phyloP scores from a whole-genome alignment of 106 monocot species.

The Platanthera zijinensis region DNA sequence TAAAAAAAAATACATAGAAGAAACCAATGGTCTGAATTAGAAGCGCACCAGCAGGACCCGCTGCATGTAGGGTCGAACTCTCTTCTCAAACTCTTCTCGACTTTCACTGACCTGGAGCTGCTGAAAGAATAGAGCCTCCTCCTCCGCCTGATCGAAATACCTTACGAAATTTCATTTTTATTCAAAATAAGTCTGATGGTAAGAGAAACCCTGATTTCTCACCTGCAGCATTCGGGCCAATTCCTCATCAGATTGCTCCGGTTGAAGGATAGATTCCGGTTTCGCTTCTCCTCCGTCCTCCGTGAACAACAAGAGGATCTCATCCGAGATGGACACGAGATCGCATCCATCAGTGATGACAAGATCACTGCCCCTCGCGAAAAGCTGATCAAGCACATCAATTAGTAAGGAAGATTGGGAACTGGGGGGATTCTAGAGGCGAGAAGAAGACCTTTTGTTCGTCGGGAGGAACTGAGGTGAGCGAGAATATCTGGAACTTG shows the following conservation, averaged over 20 bases:
- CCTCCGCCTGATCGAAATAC: constrained; percentile 54
- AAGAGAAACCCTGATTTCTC: background rate
- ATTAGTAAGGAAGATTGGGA: background rate
- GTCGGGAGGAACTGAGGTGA: constrained; percentile 76
- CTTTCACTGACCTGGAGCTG: constrained; percentile 22
- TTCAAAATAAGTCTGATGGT: no score
- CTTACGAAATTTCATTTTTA: no score
- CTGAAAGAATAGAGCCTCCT: constrained; percentile 73
- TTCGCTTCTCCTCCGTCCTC: constrained; percentile 24
- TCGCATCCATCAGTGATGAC: constrained; percentile 46
- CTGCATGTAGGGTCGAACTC: constrained; percentile 37
- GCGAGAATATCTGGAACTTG: constrained; percentile 79
- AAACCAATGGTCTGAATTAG: background rate
- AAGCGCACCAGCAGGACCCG: constrained; percentile 58
- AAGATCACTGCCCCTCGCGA: background rate
- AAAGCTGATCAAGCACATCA: no score
- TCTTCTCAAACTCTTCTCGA: constrained; percentile 43
- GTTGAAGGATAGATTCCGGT: constrained; percentile 2
- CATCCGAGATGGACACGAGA: constrained; percentile 47
- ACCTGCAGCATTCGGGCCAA: constrained; percentile 82
- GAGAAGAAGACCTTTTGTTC: constrained; percentile 47
- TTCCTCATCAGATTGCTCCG: constrained; percentile 57
- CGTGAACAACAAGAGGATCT: constrained; percentile 46
- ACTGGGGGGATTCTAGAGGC: background rate
- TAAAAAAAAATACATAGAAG: constrained; percentile 2